Evolutionary conservation across 2,329 filamentous ascomycete genomes (phyloP), one percentile per base, ranked within the genome.

Genomic region (Diaporthe citriasiana): DNA sequence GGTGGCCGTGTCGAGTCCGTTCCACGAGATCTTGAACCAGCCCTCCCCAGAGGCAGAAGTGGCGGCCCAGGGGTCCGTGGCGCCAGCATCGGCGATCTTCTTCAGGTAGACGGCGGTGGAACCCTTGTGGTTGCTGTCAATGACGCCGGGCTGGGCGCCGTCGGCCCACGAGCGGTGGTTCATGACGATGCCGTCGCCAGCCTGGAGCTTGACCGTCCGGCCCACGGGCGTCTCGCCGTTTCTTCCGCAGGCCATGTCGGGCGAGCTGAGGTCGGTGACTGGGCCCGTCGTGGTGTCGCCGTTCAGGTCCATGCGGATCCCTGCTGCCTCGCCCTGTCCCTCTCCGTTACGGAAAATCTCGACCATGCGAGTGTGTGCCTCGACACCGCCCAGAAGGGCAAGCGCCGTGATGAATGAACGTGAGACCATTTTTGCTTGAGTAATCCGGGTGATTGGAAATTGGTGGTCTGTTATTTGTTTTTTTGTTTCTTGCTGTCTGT

Each of bases 21-120:
- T 68, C 63, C 63, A 68, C 22, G 63, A 68, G 63, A 68, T 68
- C 63, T 68, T 68, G 63, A 68, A 68, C 63, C 63, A 68, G 63
- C 63, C 63, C 47, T 40, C 63, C 5, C 63, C 63, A 8, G 45
- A 33, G 1, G 63, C 63, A 13, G 45, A 40, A 3, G 2, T 53
- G 15, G 33, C 13, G 15, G 63, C 22, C 63, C 63, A 68, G n/a
- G 63, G 63, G 33, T 68, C 63, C 19, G 47, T 27, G 63, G 63
- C 63, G 1, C 63, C 63, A 3, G 63, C 45, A 2, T 38, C 47
- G 30, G 63, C 63, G 33, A 68, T 17, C 63, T 68, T 68, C 63
- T 68, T 68, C 15, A 68, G 63, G 33, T 68, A 68, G 63, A 68
- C 63, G 47, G 63, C 63, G 33, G 63, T 68, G 22, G 63, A 68